Conservation (phyloP, 2,329 filamentous ascomycete species). For the Passalora sequoiae region DNA sequence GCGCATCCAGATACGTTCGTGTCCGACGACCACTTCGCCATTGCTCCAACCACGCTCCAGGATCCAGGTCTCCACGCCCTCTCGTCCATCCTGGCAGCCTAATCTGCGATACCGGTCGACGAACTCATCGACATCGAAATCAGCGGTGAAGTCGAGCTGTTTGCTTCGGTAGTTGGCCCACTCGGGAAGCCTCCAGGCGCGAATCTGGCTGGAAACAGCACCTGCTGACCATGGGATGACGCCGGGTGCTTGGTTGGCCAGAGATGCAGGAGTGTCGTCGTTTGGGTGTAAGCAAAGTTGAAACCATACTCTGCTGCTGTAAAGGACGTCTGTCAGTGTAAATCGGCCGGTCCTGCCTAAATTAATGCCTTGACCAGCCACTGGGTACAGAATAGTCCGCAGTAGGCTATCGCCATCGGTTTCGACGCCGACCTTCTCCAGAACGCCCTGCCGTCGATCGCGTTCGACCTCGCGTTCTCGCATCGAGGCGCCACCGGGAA, state of each 20-base stretch:
- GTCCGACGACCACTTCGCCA: constrained; percentile 85
- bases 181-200: constrained; percentile 87
- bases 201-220: constrained; percentile 83
- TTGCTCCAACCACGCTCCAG: constrained; percentile 97
- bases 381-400: constrained; percentile 73
- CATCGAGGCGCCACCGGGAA: constrained; percentile 60
- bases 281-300: constrained; percentile 88
- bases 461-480: constrained; percentile 71
- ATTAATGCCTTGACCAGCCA: constrained; percentile 70
- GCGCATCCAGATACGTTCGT: constrained; percentile 91
- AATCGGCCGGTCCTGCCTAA: constrained; percentile 74
- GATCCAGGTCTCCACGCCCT: constrained; percentile 91
- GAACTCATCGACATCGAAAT: constrained; percentile 94
- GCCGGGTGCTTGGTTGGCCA: constrained; percentile 66
- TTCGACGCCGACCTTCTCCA: constrained; percentile 83
- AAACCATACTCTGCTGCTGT: constrained; percentile 89
- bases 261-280: constrained; percentile 70
- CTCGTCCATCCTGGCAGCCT: constrained; percentile 82
- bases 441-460: constrained; percentile 73
- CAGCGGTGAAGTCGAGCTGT: constrained; percentile 88
- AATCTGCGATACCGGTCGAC: constrained; percentile 72
- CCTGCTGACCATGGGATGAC: constrained; percentile 91
- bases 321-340: constrained; percentile 67
- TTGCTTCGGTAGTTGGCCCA: constrained; percentile 94
- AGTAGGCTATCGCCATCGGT: constrained; percentile 78